Evolutionary conservation across 1,139 yeast genomes (phyloP).

Genomic region (Yamadazyma mexicana): DNA sequence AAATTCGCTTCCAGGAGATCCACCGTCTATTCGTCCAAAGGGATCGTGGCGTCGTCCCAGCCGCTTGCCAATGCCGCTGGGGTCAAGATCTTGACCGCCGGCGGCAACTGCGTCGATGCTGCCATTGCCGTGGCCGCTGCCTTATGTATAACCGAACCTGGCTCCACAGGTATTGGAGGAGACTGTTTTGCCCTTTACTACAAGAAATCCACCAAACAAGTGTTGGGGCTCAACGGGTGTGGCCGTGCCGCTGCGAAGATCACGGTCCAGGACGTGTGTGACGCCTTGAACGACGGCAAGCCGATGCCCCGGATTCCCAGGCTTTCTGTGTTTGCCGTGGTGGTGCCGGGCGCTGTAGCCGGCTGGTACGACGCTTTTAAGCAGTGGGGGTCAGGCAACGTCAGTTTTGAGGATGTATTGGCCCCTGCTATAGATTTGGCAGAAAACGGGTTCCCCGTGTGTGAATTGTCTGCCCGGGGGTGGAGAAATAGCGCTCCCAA

Average conservation of each 20-base stretch:
- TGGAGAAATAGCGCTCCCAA: constrained; percentile 47
- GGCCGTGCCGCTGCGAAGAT: constrained; percentile 65
- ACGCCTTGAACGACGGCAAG: constrained; percentile 39
- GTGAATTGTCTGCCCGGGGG: constrained; percentile 54
- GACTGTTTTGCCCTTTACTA: constrained; percentile 73
- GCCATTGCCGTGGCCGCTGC: constrained; percentile 81
- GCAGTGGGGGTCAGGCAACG: constrained; percentile 73
- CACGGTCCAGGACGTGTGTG: constrained; percentile 49
- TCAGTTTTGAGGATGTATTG: constrained; percentile 57
- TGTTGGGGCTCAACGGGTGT: constrained; percentile 72
- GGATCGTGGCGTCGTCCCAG: constrained; percentile 75
- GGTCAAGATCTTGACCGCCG: constrained; percentile 57
- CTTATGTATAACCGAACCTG: constrained; percentile 70
- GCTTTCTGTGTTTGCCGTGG: constrained; percentile 46
- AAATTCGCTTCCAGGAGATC: constrained; percentile 65
- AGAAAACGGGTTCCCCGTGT: constrained; percentile 64
- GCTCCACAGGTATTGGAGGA: constrained; percentile 82
- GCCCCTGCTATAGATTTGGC: constrained; percentile 75
- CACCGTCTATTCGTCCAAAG: constrained; percentile 72
- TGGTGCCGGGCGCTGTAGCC: constrained; percentile 22
- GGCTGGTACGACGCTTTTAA: constrained; percentile 49
- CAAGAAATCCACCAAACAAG: constrained; percentile 48
- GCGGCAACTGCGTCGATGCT: constrained; percentile 83
- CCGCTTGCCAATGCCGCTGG: constrained; percentile 81
- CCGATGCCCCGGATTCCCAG: constrained; percentile 43